Evolutionary conservation across 805 yeast species (phyloP), one percentile per base, ranked within the genome.

Genomic region (Candida odintsovae): DNA sequence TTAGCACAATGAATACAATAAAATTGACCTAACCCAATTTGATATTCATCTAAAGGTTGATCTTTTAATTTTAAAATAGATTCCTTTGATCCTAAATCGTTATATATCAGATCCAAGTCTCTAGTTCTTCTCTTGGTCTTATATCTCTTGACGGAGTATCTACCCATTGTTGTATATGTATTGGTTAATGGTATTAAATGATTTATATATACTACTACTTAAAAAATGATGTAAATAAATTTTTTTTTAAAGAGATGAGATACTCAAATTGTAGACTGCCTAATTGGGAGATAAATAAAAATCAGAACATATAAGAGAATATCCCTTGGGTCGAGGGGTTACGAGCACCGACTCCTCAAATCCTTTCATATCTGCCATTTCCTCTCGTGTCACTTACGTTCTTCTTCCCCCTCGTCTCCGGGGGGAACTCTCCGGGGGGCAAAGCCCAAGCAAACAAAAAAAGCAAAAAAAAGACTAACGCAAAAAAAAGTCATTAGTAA

Each of bases 1-100:
- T 84, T 86, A 42, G 95, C 95, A 73, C 99, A 94, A 53, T 90
- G 96, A 45, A 94, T 75, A 67, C 98, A 94, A 66, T 88, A 94
- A 66, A 79, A 84, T 67, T 94, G 98, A 15, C 97, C 99, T 54
- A 94, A 69, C 1, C 99, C 99, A 1, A 97, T 90, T 61, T 84
- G 83, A 39, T 82, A 79, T 68, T 92, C 98, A 65, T 92, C 97
- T 47, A 86, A 65, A 6, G 88, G 86, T 66, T 92, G 98, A 62
- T 86, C 82, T 62, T 86, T 77, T 47, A 90, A 72, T 38, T 73
- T 70, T 46, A 74, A 65, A 46, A 89, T 83, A n/a, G 83, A 69
- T 35, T 82, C 85, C 36, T 76, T 72, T 4, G 80, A 66, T 2
- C 83, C 70, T 44, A 94, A 66, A 60, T 94, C 99, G 35, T 78